A percentile compares a stretch with the other conserved stretches of the same genome.
Evolutionary conservation across 176 grass and related monocot species (phyloP).

Genomic region (Canna indica): DNA sequence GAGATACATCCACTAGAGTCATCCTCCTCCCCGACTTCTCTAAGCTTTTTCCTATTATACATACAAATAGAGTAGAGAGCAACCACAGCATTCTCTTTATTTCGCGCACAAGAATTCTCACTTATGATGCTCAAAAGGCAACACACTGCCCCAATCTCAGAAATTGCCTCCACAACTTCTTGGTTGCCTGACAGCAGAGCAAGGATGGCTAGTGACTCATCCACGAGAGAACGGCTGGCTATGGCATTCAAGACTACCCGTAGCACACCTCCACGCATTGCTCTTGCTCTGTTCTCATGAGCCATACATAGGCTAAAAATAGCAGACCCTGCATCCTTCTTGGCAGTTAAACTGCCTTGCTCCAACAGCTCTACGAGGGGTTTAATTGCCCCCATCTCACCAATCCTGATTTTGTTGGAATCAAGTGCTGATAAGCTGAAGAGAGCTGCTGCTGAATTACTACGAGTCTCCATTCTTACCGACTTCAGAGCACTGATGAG

Average conservation of each 20-base stretch:
- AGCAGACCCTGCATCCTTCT: slow-evolving; percentile 61
- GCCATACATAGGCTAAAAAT: slow-evolving; percentile 62
- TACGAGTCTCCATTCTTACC: slow-evolving; percentile 44
- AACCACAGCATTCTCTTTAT: slow-evolving; percentile 64
- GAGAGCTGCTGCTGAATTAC: slow-evolving; percentile 66
- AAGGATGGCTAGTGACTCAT: slow-evolving; percentile 59
- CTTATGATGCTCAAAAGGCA: slow-evolving; percentile 40
- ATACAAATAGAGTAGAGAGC: slow-evolving; percentile 46
- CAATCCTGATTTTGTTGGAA: slow-evolving; percentile 71
- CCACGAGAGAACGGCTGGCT: slow-evolving; percentile 36
- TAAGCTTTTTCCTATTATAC: slow-evolving; percentile 41
- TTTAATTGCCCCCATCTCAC: slow-evolving; percentile 41
- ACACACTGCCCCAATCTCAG: slow-evolving; percentile 25
- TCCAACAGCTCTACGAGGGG: slow-evolving; percentile 63
- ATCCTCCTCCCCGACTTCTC: slow-evolving; percentile 45
- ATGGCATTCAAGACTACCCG: slow-evolving; percentile 47
- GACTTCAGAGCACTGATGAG: slow-evolving; percentile 53
- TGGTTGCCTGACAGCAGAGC: slow-evolving; percentile 41
- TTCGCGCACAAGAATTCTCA: slow-evolving; percentile 50
- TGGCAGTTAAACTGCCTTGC: slow-evolving; percentile 42
- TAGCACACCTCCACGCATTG: slow-evolving; percentile 35
- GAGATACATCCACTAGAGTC: slow-evolving; percentile 36
- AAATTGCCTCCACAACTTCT: slow-evolving; percentile 50
- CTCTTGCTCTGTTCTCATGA: slow-evolving; percentile 48
- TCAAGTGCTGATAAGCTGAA: slow-evolving; percentile 76